Evolutionary conservation across 441 rosid genomes (phyloP).

Genomic region (Arabidopsis hybrid): DNA sequence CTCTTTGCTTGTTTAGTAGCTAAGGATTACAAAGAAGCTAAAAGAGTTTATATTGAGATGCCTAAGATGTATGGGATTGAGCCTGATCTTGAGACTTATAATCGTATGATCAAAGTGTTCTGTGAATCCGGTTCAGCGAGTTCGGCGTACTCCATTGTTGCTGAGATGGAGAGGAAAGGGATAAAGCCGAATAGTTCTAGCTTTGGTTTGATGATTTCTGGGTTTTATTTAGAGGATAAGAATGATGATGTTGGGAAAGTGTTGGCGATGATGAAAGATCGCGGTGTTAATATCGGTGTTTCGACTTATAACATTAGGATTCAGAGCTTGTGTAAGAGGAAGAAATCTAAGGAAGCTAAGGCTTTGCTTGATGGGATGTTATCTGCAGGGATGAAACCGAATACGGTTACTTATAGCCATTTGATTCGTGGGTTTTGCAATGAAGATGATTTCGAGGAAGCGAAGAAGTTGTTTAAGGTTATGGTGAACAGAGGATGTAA

Average conservation of each 20-base stretch:
- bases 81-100: conserved; percentile 69
- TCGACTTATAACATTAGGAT: conserved; percentile 67
- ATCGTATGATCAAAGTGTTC: conserved; percentile 67
- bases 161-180: conserved; percentile 77
- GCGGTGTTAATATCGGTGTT: conserved; percentile 50
- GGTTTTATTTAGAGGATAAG: conserved; percentile 76
- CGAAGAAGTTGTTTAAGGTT: conserved; percentile 59
- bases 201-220: conserved; percentile 64
- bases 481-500: conserved; percentile 59
- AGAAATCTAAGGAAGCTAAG: conserved; percentile 64
- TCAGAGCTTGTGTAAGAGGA: conserved; percentile 66
- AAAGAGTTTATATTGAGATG: conserved; percentile 66
- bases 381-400: conserved; percentile 57
- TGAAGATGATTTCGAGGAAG: conserved; percentile 71
- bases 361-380: conserved; percentile 66
- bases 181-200: conserved; percentile 56
- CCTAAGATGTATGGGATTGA: conserved; percentile 59
- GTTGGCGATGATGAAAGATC: conserved; percentile 66
- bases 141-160: conserved; percentile 64
- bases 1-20: conserved; percentile 68
- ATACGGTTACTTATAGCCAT: conserved; percentile 54
- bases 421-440: conserved; percentile 82
- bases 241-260: conserved; percentile 72
- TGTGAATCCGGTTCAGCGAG: conserved; percentile 68
- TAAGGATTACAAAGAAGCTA: conserved; percentile 60